phyloP scores from a whole-genome alignment of 2,329 filamentous ascomycete genomes.

The Trichoderma afroharzianum region DNA sequence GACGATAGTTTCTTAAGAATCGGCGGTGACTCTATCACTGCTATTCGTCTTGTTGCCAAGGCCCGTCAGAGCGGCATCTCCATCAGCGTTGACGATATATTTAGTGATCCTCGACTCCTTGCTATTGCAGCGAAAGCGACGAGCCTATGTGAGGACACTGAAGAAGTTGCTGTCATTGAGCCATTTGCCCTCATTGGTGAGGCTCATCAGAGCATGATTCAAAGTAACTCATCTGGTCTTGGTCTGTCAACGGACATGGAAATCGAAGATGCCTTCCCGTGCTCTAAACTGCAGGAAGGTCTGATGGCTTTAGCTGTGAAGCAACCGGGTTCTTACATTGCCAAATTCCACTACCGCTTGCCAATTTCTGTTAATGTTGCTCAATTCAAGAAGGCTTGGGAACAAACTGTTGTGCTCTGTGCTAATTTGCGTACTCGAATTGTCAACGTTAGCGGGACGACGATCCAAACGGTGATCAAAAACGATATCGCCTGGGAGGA shows the following conservation, averaged over 20 bases:
- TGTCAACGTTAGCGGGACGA: slow-evolving; percentile 14
- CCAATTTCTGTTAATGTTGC: slow-evolving; percentile 21
- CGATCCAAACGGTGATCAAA: slow-evolving; percentile 19
- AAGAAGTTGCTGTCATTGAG: background rate
- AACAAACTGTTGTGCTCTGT: slow-evolving; percentile 19
- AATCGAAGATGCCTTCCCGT: slow-evolving; percentile 22
- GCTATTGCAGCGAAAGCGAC: slow-evolving; percentile 7
- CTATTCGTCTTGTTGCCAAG: slow-evolving; percentile 5
- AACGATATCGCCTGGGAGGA: slow-evolving; percentile 15
- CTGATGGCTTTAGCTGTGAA: slow-evolving; percentile 30
- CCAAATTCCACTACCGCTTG: slow-evolving; percentile 26
- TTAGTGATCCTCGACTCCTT: slow-evolving; percentile 4
- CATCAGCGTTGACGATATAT: slow-evolving; percentile 7
- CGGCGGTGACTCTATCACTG: slow-evolving; percentile 19
- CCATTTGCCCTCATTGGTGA: background rate
- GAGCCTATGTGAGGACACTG: background rate
- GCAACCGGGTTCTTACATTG: slow-evolving; percentile 34
- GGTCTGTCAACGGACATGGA: background rate
- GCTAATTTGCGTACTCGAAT: slow-evolving; percentile 24
- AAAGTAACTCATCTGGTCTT: background rate
- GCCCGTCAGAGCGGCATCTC: slow-evolving; percentile 4
- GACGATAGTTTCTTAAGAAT: slow-evolving; percentile 19
- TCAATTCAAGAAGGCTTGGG: slow-evolving; percentile 22
- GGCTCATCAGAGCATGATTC: background rate
- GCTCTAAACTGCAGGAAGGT: slow-evolving; percentile 22